Percentiles rank a stretch among this genome's conserved stretches.
Conservation (phyloP, 805 yeast genomes). For the Metschnikowia noctiluminum region DNA sequence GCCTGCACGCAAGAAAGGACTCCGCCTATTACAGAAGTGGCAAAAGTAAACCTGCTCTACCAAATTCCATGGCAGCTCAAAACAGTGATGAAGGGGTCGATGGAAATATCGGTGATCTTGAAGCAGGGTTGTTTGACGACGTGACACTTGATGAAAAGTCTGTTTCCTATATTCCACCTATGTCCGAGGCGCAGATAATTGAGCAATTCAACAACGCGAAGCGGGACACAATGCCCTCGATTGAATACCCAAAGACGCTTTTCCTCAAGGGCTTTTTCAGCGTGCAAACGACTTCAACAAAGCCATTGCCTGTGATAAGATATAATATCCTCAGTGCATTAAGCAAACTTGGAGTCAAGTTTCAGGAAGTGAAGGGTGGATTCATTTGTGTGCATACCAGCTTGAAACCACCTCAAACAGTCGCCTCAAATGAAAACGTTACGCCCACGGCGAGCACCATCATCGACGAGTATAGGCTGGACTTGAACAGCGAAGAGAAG, state of each 20-base stretch:
- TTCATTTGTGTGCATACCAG: constrained; percentile 68
- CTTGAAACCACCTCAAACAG: constrained; percentile 42
- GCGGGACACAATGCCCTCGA: constrained; percentile 85
- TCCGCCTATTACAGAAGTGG: constrained; percentile 32
- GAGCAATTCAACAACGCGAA: constrained; percentile 52
- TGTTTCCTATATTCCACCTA: constrained; percentile 30
- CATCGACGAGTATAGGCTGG: constrained; percentile 19
- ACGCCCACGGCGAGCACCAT: constrained; percentile 18
- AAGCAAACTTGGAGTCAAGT: constrained; percentile 72
- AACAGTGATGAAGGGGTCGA: constrained; percentile 44
- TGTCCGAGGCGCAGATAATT: constrained; percentile 40
- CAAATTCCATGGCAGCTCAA: constrained; percentile 36
- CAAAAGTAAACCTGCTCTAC: constrained; percentile 42
- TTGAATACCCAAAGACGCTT: constrained; percentile 87
- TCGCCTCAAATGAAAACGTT: constrained; percentile 9
- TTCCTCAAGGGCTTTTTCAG: constrained; percentile 91
- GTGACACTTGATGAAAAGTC: constrained; percentile 43
- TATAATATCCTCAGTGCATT: constrained; percentile 77
- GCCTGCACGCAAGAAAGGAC: constrained; percentile 68
- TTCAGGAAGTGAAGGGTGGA: constrained; percentile 90
- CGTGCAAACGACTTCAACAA: constrained; percentile 92
- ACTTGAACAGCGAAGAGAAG: constrained; percentile 28
- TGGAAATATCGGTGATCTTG: constrained; percentile 24
- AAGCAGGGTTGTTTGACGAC: constrained; percentile 54
- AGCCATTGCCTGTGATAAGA: constrained; percentile 84